phyloP scores from a whole-genome alignment of 208 protist genomes.

The Crithidia expoeki region DNA sequence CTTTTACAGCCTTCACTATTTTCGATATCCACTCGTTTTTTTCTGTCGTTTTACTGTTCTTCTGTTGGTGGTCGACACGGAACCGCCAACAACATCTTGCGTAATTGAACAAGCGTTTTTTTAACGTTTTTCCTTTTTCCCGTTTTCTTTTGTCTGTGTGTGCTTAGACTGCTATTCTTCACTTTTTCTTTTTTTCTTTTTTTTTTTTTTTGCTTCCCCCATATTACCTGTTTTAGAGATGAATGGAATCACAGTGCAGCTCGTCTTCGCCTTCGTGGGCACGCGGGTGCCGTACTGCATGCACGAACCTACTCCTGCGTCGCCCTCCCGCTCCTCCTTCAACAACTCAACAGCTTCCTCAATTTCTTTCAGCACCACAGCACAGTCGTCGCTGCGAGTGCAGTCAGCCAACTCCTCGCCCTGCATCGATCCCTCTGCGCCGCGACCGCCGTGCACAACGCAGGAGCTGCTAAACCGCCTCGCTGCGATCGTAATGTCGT shows the following conservation, averaged over 20 bases:
- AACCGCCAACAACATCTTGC: background rate
- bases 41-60: background rate
- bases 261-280: slow-evolving; percentile 38
- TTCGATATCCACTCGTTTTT: background rate
- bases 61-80: background rate
- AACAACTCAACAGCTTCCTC: slow-evolving; percentile 1
- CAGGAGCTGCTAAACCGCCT: slow-evolving; percentile 28
- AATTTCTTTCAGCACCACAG: slow-evolving; percentile 10
- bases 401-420: slow-evolving; percentile 21
- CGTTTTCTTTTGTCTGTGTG: background rate
- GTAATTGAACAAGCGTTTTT: background rate
- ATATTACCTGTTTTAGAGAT: background rate
- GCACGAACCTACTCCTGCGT: background rate
- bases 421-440: background rate
- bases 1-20: background rate
- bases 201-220: background rate
- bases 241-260: slow-evolving; percentile 31
- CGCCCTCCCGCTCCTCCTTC: slow-evolving; percentile 15
- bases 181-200: slow-evolving; percentile 17
- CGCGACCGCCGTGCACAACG: background rate
- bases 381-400: slow-evolving; percentile 15
- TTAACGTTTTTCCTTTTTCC: background rate
- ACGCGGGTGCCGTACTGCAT: slow-evolving; percentile 34
- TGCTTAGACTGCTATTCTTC: background rate
- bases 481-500: background rate